Base-by-base conservation (phyloP, 257 asterid species). In the Echium plantagineum region DNA sequence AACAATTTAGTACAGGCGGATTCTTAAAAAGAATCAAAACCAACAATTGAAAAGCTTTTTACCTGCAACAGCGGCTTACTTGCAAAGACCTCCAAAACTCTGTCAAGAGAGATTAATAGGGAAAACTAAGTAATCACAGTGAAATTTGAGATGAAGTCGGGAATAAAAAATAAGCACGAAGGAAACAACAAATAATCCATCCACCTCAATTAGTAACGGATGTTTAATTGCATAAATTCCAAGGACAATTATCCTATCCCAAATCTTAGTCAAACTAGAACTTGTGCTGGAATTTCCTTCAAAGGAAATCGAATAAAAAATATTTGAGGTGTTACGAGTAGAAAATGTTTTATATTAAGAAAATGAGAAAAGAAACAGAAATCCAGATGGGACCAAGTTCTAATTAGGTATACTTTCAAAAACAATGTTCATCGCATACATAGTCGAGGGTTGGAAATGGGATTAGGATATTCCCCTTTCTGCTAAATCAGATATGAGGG, bases 21-120 rank as follows among this genome's bases (percentile, higher is more conserved):
- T 71, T 35, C 62, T 26, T 69, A 52, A 62, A 68, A 38, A 57
- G 5, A 28, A 3, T 28, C 2, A 66, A 42, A 70, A 52, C 17
- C 5, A 54, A 52, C 32, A 16, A 60, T 20, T 57, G 59, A 52
- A 49, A 63, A 63, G 61, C 65, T 74, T 78, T n/a, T 64, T 55
- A 91, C 98, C 98, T 91, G 98, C 75, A 88, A 66, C 68, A 93
- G 70, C 68, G 75, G 79, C 63, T 70, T 69, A 63, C 66, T 58
- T 35, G 94, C 75, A 73, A 82, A 80, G 58, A 56, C 48, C 66
- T 93, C 98, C 87, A 82, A 73, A 15, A 81, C 72, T 75, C 98
- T 93, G 90, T 77, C 77, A 68, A 59, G 31, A 71, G 62, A 31
- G 60, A 48, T 66, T 62, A 31, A 71, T 64, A 22, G 63, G 31